phyloP scores from a whole-genome alignment of 345 rosid species.

The Eucalyptus polyanthemos region DNA sequence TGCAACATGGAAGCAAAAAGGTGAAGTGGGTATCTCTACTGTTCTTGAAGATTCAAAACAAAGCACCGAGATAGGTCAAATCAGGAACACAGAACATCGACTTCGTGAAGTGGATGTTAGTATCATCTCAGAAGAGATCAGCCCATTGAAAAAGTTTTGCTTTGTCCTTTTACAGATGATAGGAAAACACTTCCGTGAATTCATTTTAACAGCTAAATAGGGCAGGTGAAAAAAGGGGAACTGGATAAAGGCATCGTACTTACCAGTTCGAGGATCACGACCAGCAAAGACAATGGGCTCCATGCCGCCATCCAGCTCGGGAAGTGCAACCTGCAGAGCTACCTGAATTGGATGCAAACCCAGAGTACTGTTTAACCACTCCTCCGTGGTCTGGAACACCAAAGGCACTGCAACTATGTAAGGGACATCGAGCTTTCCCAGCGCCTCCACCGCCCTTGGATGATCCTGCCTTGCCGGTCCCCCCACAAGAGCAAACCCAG shows the following conservation, averaged over 20 bases:
- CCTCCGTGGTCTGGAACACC: conserved; percentile 98
- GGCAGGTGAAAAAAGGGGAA: not conserved
- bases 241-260: not conserved
- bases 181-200: not conserved
- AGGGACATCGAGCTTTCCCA: conserved; percentile 90
- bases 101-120: not conserved
- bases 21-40: not conserved
- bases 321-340: conserved; percentile 97
- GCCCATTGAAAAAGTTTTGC: not conserved
- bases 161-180: not conserved
- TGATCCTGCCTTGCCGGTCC: conserved; percentile 99
- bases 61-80: not conserved
- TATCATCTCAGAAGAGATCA: not conserved
- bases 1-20: not conserved
- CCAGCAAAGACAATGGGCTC: conserved; percentile 97
- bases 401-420: conserved; percentile 86
- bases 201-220: not conserved
- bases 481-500: conserved; percentile 97
- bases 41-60: not conserved
- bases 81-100: not conserved
- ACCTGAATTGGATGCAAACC: conserved; percentile 98
- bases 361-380: conserved; percentile 90
- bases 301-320: conserved; percentile 98
- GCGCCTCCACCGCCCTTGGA: conserved; percentile 86
- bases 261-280: conserved; percentile 95